Conservation (phyloP, 768 basidiomycete genomes). For the Trametes maxima region DNA sequence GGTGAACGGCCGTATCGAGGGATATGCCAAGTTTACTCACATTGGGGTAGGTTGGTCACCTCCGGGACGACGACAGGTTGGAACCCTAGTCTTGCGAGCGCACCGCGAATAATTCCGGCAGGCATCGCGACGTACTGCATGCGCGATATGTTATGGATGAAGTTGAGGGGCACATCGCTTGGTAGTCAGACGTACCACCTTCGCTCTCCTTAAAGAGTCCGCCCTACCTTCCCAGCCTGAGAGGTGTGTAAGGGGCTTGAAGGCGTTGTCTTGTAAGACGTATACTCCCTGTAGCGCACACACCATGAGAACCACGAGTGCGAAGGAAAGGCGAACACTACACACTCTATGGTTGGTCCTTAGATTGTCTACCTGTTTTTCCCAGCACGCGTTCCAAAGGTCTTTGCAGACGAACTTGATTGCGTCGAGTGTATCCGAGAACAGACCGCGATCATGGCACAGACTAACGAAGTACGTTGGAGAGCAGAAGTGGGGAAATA, state of each 20-base stretch:
- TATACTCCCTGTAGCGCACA: constrained; percentile 71
- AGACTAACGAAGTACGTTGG: constrained; percentile 48
- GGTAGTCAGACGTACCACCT: constrained; percentile 53
- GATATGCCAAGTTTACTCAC: constrained; percentile 43
- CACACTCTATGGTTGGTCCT: constrained; percentile 91
- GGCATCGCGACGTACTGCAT: constrained; percentile 79
- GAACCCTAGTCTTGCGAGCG: constrained; percentile 76
- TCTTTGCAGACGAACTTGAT: constrained; percentile 98
- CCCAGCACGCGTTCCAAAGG: constrained; percentile 89
- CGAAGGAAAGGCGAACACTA: background rate
- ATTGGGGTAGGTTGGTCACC: constrained; percentile 81
- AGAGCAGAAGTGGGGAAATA: background rate
- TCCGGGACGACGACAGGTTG: constrained; percentile 78
- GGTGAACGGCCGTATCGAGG: background rate
- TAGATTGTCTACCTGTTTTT: constrained; percentile 94
- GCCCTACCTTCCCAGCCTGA: constrained; percentile 80
- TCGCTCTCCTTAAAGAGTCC: constrained; percentile 72
- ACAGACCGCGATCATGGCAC: constrained; percentile 72
- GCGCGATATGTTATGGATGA: background rate
- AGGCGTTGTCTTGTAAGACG: constrained; percentile 89
- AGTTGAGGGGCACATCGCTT: background rate
- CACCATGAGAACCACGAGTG: background rate
- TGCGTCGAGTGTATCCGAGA: constrained; percentile 82
- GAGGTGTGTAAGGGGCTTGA: constrained; percentile 80
- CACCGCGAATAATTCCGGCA: constrained; percentile 82